Evolutionary conservation across 306 rosid species (phyloP).

Genomic region (Prunus mume): DNA sequence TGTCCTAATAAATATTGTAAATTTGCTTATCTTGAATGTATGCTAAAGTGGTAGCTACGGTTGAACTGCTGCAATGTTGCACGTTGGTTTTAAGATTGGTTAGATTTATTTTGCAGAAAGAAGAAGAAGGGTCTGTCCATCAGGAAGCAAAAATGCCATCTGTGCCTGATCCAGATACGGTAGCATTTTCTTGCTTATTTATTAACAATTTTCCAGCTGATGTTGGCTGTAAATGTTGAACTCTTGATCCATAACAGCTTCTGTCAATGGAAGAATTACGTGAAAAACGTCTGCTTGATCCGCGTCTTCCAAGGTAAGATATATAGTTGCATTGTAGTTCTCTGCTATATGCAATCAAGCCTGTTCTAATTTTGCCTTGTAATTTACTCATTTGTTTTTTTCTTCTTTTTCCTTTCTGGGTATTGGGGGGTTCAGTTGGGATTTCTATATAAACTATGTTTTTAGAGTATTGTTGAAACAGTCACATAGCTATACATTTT

Average conservation of each 20-base stretch:
- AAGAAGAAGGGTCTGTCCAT: slow-evolving; percentile 69
- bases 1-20: slow-evolving; percentile 1
- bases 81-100: slow-evolving; percentile 17
- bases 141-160: slow-evolving; percentile 71
- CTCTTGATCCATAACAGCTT: slow-evolving; percentile 52
- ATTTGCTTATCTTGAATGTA: not conserved
- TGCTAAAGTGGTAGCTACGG: not conserved
- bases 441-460: not conserved
- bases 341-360: not conserved
- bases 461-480: not conserved
- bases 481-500: not conserved
- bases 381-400: not conserved
- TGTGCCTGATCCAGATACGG: slow-evolving; percentile 72
- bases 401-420: not conserved
- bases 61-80: not conserved
- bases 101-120: slow-evolving; percentile 58
- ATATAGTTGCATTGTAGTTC: not conserved
- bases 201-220: not conserved
- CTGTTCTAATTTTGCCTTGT: not conserved
- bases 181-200: slow-evolving; percentile 18
- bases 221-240: slow-evolving; percentile 1
- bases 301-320: slow-evolving; percentile 78
- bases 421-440: not conserved
- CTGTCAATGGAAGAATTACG: slow-evolving; percentile 79
- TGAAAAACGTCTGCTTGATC: slow-evolving; percentile 73